These are phyloP conservation scores for Begonia masoniana DNA, from an alignment of 306 rosid species.

Conservation along the genomic window DNA sequence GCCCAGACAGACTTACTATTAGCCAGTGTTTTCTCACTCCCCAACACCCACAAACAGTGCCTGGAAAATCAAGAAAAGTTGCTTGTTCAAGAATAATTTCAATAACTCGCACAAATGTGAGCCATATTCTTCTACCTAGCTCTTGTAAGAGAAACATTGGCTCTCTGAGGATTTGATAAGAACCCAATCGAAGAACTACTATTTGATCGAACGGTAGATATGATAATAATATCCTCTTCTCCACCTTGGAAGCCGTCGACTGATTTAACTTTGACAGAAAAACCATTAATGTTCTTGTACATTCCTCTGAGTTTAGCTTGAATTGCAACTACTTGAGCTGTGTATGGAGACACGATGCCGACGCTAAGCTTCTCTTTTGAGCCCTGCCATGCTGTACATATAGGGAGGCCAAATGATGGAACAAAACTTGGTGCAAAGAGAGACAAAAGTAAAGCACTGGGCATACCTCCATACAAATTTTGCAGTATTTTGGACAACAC, in stretches of 20 bases:
- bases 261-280: constrained; percentile 53
- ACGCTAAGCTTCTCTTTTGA: constrained; percentile 18
- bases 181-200: constrained; percentile 26
- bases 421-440: too few species aligned
- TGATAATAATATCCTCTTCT: constrained; percentile 54
- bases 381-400: constrained; percentile 28
- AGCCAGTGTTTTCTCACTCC: constrained; percentile 38
- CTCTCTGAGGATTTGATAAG: constrained; percentile 39
- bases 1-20: constrained; percentile 47
- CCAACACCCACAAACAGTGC: constrained; percentile 71
- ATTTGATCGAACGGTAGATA: constrained; percentile 57
- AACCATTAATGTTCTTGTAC: constrained; percentile 33
- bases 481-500: constrained; percentile 34
- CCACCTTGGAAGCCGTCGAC: constrained; percentile 84
- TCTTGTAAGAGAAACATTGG: constrained; percentile 78
- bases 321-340: constrained; percentile 59
- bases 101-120: too few species aligned
- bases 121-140: constrained; percentile 37
- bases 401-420: too few species aligned
- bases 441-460: too few species aligned
- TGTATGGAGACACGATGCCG: constrained; percentile 72
- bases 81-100: too few species aligned
- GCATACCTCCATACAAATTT: constrained; percentile 43
- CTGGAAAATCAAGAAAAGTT: constrained; percentile 16
- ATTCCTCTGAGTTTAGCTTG: constrained; percentile 29